phyloP scores from a whole-genome alignment of 192 early-diverging fungal genomes.

The Coemansia sp. region DNA sequence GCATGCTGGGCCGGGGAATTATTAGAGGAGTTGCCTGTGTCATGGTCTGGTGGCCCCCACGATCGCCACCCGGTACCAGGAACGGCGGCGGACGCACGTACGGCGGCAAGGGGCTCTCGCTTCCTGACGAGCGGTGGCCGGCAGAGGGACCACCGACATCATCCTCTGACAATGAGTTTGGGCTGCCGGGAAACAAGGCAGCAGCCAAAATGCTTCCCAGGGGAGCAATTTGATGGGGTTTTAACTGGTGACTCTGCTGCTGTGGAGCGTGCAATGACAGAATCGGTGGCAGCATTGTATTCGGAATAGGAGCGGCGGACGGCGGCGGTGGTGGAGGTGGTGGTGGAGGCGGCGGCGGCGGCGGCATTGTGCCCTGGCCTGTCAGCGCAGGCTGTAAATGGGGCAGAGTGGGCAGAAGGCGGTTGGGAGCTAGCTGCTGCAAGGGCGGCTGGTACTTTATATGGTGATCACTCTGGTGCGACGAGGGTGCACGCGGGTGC shows the following conservation, averaged over 20 bases:
- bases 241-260: slow-evolving; percentile 8
- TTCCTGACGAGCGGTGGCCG: slow-evolving; percentile 48
- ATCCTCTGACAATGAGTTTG: slow-evolving; percentile 38
- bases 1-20: slow-evolving; percentile 37
- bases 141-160: slow-evolving; percentile 35
- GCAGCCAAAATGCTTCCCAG: slow-evolving; percentile 42
- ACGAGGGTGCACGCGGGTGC: neutral
- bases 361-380: slow-evolving; percentile 45
- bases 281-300: slow-evolving; percentile 34
- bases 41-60: slow-evolving; percentile 52
- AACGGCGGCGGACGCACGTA: slow-evolving; percentile 43
- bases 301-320: neutral
- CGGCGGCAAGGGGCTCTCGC: slow-evolving; percentile 41
- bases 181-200: slow-evolving; percentile 49
- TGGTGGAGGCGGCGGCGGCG: slow-evolving; percentile 31
- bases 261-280: slow-evolving; percentile 15
- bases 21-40: slow-evolving; percentile 44
- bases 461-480: slow-evolving; percentile 9
- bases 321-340: neutral
- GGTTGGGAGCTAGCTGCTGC: slow-evolving; percentile 20
- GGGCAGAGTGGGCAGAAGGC: slow-evolving; percentile 40
- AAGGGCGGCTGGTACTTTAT: slow-evolving; percentile 18
- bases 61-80: slow-evolving; percentile 44
- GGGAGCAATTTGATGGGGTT: slow-evolving; percentile 35
- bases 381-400: slow-evolving; percentile 44